Evolutionary conservation across 129 eudicot genomes (phyloP), one percentile per base, ranked within the genome.

Genomic region (Deinandra increscens): DNA sequence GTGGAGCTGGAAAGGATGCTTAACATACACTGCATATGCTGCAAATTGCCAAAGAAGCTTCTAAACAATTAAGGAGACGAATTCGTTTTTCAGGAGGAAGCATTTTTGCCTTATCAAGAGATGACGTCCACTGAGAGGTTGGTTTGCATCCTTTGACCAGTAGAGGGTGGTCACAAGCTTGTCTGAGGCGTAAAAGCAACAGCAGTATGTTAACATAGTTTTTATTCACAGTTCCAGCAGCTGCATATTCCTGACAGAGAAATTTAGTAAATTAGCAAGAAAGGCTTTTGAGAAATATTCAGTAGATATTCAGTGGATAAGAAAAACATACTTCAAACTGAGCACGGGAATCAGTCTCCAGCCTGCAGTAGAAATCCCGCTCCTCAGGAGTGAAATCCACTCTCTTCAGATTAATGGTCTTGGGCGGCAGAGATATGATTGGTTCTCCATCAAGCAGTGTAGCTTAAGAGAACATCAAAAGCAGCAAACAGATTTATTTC

Each of bases 131-230:
- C 33, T 74, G 78, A 10, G 93, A 81, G 68, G 45, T 82, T 66
- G 97, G 79, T 69, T 66, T 79, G 78, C 75, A 77, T 29, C 95
- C 91, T 74, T 76, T 80, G 66, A 94, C 93, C 79, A 94, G 97
- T 58, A 94, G 84, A 58, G 99, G 99, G 73, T 94, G 99, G 65
- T 94, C 97, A 82, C 99, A 94, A 74, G 99, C 97, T 85, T 94
- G 99, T 62, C 99, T 82, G 56, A 94, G 97, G 46, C 99, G 93
- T 62, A 94, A 64, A 68, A 94, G 96, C 99, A 94, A 83, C 88
- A 94, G 78, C 71, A 94, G 79, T 36, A 94, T 89, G 86, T 94
- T 94, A 14, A 90, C 97, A 75, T 89, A 94, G 73, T 94, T 94
- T 70, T 94, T 87, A 69, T 89, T 78, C 10, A 94, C 97, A n/a